A percentile compares a stretch with the other conserved stretches of the same genome.
Evolutionary conservation across 441 rosid species (phyloP).

Genomic region (Melastoma candidum): DNA sequence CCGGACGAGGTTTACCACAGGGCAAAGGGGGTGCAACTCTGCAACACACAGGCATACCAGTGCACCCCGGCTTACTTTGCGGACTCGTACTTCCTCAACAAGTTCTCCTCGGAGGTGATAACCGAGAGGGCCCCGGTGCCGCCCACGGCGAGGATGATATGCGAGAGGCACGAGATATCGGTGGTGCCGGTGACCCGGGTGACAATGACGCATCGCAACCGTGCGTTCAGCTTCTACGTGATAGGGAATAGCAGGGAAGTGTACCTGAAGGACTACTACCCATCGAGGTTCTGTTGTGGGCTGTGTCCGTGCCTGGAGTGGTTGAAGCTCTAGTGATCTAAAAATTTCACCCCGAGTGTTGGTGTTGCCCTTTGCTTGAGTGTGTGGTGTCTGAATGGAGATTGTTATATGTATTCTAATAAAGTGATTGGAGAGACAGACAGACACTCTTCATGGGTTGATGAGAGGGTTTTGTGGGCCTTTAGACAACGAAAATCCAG

Average conservation of each 20-base stretch:
- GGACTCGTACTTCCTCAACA: constrained; percentile 81
- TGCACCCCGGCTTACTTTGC: constrained; percentile 90
- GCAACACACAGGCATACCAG: constrained; percentile 89
- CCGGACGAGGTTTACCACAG: constrained; percentile 85
- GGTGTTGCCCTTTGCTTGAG: neutral
- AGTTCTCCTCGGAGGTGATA: constrained; percentile 85
- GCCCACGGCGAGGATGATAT: constrained; percentile 67
- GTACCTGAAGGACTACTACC: constrained; percentile 92
- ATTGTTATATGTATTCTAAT: neutral
- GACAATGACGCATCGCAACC: constrained; percentile 68
- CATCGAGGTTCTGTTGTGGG: constrained; percentile 93
- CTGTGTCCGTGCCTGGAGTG: constrained; percentile 94
- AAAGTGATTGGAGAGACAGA: neutral
- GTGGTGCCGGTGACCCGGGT: constrained; percentile 90
- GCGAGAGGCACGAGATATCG: constrained; percentile 80
- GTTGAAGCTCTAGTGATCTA: constrained; percentile 42
- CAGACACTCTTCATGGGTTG: no score
- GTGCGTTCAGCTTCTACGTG: constrained; percentile 72
- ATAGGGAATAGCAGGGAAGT: constrained; percentile 81
- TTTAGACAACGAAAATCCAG: no score
- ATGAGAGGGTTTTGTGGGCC: no score
- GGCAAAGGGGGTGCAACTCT: constrained; percentile 87
- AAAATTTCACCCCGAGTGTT: neutral
- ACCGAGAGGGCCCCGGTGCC: constrained; percentile 64
- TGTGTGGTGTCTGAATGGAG: neutral